Evolutionary conservation across 441 rosid genomes (phyloP).

Genomic region (Jatropha podagrica): DNA sequence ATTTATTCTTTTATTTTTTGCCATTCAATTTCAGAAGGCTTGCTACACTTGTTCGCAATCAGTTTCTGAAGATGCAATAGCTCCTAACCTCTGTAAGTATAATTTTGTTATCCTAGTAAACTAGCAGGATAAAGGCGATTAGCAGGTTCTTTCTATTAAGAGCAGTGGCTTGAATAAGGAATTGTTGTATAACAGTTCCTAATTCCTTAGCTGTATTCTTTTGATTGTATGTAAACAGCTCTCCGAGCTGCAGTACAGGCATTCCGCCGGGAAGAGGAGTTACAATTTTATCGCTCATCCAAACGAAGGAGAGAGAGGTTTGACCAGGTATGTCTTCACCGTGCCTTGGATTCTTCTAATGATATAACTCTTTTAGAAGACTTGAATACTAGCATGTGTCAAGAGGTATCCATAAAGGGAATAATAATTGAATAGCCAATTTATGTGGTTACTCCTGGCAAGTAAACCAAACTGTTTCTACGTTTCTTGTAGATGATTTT

Average conservation of each 20-base stretch:
- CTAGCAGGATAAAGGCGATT: not conserved
- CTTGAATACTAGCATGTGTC: not conserved
- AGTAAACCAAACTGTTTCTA: constrained; percentile 7
- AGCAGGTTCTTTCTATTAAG: not conserved
- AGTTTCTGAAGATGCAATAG: constrained; percentile 61
- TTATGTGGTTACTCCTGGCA: constrained; percentile 4
- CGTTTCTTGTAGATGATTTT: not conserved
- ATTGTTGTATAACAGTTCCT: not conserved
- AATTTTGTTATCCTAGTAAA: constrained; percentile 10
- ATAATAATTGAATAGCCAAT: not conserved
- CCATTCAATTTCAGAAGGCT: constrained; percentile 55
- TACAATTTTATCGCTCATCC: constrained; percentile 55
- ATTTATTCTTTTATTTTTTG: constrained; percentile 17
- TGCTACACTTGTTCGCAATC: constrained; percentile 74
- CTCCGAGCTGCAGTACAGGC: constrained; percentile 86
- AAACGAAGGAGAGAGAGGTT: constrained; percentile 86
- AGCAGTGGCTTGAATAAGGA: constrained; percentile 1
- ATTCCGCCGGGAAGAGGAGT: constrained; percentile 73
- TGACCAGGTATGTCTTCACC: constrained; percentile 60
- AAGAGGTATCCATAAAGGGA: not conserved
- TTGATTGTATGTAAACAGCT: constrained; percentile 40
- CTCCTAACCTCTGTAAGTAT: constrained; percentile 84
- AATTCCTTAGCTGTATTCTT: not conserved
- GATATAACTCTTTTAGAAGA: not conserved
- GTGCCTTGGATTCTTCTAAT: constrained; percentile 4